Conservation (phyloP, 1,284 basidiomycete genomes). For the Moesziomyces antarcticus region DNA sequence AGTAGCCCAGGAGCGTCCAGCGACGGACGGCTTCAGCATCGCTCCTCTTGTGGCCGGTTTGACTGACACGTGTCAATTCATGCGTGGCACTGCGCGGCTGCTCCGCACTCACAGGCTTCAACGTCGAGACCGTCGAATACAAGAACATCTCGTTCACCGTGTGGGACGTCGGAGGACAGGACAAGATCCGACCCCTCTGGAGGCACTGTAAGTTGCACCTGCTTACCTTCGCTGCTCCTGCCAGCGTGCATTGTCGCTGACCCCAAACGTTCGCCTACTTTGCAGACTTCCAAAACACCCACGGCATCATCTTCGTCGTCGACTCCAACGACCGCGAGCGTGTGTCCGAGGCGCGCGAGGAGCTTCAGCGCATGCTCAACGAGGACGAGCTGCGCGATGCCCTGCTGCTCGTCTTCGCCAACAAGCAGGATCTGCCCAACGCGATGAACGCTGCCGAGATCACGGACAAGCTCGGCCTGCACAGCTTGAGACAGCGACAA, state of each 20-base stretch:
- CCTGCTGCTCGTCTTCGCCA: conserved; percentile 97
- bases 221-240: background rate
- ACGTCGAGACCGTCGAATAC: conserved; percentile 98
- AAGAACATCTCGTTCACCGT: conserved; percentile 99
- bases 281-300: conserved; percentile 98
- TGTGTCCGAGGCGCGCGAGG: conserved; percentile 98
- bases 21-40: background rate
- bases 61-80: background rate
- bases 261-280: background rate
- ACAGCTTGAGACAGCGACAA: conserved; percentile 89
- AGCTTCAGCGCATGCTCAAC: conserved; percentile 99
- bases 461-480: conserved; percentile 98
- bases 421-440: conserved; percentile 98
- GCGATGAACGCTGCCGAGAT: conserved; percentile 99
- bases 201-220: conserved; percentile 85
- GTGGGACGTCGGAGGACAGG: conserved; percentile 93
- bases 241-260: background rate
- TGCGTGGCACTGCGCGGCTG: background rate
- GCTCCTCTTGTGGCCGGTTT: background rate
- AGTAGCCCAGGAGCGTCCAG: conserved; percentile 5
- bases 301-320: conserved; percentile 99
- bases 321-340: conserved; percentile 99
- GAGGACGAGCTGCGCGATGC: conserved; percentile 99
- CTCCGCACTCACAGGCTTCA: conserved; percentile 70
- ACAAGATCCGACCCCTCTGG: conserved; percentile 86